Percentiles rank a stretch among this genome's conserved stretches.
Conservation (phyloP, 257 asterid species). For the Salvia splendens region DNA sequence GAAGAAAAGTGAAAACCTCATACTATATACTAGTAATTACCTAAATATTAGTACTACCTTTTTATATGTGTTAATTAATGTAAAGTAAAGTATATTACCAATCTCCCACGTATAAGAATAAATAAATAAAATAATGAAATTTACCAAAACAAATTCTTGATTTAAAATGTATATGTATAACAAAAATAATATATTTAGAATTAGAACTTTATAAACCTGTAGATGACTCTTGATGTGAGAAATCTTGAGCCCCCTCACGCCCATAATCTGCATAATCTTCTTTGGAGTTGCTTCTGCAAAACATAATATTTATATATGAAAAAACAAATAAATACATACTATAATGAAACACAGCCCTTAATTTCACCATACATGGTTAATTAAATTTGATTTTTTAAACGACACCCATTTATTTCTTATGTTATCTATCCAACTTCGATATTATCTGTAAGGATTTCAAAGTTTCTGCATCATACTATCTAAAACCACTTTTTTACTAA, state of each 20-base stretch:
- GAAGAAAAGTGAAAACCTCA: background rate
- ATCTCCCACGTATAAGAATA: background rate
- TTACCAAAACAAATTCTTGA: background rate
- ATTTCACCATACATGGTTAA: too few relatives aligned
- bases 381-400: too few relatives aligned
- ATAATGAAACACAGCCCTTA: too few relatives aligned
- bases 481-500: too few relatives aligned
- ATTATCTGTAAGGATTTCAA: too few relatives aligned
- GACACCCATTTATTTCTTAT: too few relatives aligned
- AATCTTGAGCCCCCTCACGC: conserved; percentile 48
- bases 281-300: conserved; percentile 60
- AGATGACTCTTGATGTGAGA: conserved; percentile 66
- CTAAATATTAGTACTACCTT: too few relatives aligned
- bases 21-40: too few relatives aligned
- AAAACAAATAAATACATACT: background rate
- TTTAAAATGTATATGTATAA: background rate
- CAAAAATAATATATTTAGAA: background rate
- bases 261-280: conserved; percentile 52
- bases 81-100: too few relatives aligned
- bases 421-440: too few relatives aligned
- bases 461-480: too few relatives aligned
- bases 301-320: background rate
- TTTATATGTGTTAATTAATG: too few relatives aligned
- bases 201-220: conserved; percentile 33
- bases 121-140: background rate